These are phyloP conservation scores for Ceratocystis diversiconidia DNA, from an alignment of 2,329 filamentous ascomycete genomes.

Conservation along the genomic window DNA sequence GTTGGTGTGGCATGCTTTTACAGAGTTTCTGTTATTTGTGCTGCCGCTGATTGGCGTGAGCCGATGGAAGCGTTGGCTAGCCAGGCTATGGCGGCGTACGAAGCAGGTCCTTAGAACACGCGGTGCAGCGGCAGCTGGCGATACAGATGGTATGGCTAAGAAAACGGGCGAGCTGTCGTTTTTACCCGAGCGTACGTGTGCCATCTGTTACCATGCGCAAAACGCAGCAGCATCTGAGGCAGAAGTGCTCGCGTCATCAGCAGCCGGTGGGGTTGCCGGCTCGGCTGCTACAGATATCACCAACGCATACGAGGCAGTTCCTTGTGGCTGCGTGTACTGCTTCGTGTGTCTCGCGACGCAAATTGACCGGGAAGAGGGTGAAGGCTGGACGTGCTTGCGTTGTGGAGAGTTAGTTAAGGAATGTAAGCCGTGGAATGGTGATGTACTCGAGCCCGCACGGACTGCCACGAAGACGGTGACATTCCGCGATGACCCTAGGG, in stretches of 20 bases:
- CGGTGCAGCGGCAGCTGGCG: slow-evolving; percentile 14
- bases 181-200: slow-evolving; percentile 83
- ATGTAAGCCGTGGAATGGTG: slow-evolving; percentile 83
- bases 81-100: slow-evolving; percentile 69
- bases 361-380: slow-evolving; percentile 82
- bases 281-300: slow-evolving; percentile 87
- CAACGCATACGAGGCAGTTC: slow-evolving; percentile 83
- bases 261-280: slow-evolving; percentile 64
- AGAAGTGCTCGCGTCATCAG: slow-evolving; percentile 58
- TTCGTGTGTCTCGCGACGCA: slow-evolving; percentile 88
- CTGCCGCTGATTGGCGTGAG: slow-evolving; percentile 92
- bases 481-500: slow-evolving; percentile 41
- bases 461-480: slow-evolving; percentile 43
- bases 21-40: slow-evolving; percentile 92
- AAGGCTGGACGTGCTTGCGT: slow-evolving; percentile 81
- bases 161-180: slow-evolving; percentile 65
- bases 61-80: slow-evolving; percentile 83
- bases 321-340: slow-evolving; percentile 88
- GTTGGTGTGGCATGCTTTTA: slow-evolving; percentile 98
- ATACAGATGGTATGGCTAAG: slow-evolving; percentile 30
- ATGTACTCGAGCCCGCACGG: slow-evolving; percentile 53
- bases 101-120: slow-evolving; percentile 42
- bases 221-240: slow-evolving; percentile 60
- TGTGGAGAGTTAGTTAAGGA: slow-evolving; percentile 74
- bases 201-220: slow-evolving; percentile 92